Evolutionary conservation across 441 rosid genomes (phyloP), one percentile per base, ranked within the genome.

Genomic region (Breynia disticha): DNA sequence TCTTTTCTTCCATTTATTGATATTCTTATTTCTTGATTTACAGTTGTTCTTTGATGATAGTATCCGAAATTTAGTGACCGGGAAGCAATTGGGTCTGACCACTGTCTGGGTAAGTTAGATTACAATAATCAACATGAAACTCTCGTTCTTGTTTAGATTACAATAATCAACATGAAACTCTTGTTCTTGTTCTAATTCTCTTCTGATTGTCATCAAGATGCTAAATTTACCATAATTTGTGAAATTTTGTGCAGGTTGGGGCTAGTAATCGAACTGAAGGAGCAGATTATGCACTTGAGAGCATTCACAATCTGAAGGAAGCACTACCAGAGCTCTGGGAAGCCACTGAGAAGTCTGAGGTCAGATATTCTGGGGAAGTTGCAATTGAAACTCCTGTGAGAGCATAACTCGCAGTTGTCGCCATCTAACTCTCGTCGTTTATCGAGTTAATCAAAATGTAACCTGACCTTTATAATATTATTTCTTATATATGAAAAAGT

Each of bases 1-100:
- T 11, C 32, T 51, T 37, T 15, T 12, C 7, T 6, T 7, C 10
- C 17, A 52, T 28, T 12, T n/a, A 16, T 13, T 55, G 32, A 61
- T 19, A 13, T 46, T 24, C 42, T 47, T 15, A 21, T 43, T 45
- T 66, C 17, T 52, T 62, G 59, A 16, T 57, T 63, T 63, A n/a
- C 85, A 88, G 97, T 37, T 88, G 72, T 88, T 91, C 72, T 84
- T 91, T 14, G 95, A 91, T 66, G 98, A 91, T 56, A 88, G 95
- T 45, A 59, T 86, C 62, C 85, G 85, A 11, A 91, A 82, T 57
- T 51, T 91, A 59, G 85, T 81, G 66, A 64, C 82, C 0, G 95
- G 86, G 48, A 86, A 84, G 62, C 65, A 51, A 1, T 48, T 79
- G 68, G 95, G 95, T 20, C 13, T n/a, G 7, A 17, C 32, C 43